These are phyloP conservation scores for Fusarium pilosicola DNA, from an alignment of 2,329 filamentous ascomycete genomes.

Conservation along the genomic window DNA sequence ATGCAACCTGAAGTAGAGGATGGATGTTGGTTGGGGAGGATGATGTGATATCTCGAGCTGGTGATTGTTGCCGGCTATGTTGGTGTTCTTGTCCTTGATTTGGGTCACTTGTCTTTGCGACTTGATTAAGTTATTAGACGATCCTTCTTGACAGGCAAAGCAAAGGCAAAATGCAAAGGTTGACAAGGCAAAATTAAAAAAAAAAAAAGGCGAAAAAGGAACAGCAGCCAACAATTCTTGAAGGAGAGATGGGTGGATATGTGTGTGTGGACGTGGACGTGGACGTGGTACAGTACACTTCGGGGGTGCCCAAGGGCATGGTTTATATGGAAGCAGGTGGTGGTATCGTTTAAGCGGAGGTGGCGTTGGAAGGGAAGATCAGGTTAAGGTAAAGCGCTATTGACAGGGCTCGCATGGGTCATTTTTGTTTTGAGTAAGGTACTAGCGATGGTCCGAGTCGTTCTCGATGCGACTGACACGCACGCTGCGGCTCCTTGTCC, in stretches of 20 bases:
- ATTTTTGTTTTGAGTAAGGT: background rate
- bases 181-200: constrained; percentile 2
- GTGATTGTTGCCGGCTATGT: constrained; percentile 7
- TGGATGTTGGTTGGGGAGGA: constrained; percentile 32
- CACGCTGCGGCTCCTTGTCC: constrained; percentile 25
- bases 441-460: constrained; percentile 6
- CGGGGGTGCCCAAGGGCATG: constrained; percentile 13
- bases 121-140: constrained; percentile 12
- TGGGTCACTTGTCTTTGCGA: constrained; percentile 19
- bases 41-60: constrained; percentile 37
- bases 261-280: background rate
- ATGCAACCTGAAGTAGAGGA: constrained; percentile 34
- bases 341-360: constrained; percentile 41
- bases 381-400: constrained; percentile 39
- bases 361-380: constrained; percentile 37
- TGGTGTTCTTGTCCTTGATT: constrained; percentile 3
- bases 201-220: background rate
- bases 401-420: constrained; percentile 17
- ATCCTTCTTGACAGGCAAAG: background rate
- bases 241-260: constrained; percentile 6
- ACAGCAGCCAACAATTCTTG: constrained; percentile 12
- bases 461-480: constrained; percentile 7
- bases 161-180: constrained; percentile 2
- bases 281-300: constrained; percentile 14
- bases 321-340: constrained; percentile 30